phyloP scores from a whole-genome alignment of 192 early-diverging fungal genomes.

The Mortierella alpina region DNA sequence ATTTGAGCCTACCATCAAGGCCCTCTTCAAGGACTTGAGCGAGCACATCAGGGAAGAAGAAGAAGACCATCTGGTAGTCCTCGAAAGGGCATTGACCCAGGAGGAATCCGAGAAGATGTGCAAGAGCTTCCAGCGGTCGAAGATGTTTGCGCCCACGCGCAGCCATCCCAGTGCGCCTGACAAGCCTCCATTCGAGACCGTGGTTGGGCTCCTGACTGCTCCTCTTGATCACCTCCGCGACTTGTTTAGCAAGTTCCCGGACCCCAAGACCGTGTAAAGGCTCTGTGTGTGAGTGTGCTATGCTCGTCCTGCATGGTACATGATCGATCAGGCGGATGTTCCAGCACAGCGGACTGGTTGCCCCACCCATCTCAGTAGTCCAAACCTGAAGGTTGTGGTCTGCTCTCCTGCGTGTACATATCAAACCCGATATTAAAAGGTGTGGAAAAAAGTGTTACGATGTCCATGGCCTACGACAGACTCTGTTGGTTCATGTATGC shows the following conservation, averaged over 20 bases:
- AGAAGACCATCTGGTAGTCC: slow-evolving; percentile 27
- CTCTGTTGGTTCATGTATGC: too few relatives aligned
- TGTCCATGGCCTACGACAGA: too few relatives aligned
- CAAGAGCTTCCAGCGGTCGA: slow-evolving; percentile 20
- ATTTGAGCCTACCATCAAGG: slow-evolving; percentile 18
- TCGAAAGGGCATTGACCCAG: slow-evolving; percentile 8
- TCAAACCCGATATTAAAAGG: too few relatives aligned
- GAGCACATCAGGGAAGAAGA: slow-evolving; percentile 60
- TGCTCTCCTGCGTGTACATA: too few relatives aligned
- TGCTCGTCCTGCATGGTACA: too few relatives aligned
- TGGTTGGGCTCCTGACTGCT: slow-evolving; percentile 19
- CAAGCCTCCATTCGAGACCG: slow-evolving; percentile 38
- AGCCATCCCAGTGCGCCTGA: slow-evolving; percentile 24
- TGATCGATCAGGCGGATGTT: too few relatives aligned
- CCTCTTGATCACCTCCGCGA: slow-evolving; percentile 27
- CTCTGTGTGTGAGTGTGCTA: too few relatives aligned
- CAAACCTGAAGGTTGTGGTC: too few relatives aligned
- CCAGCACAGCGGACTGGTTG: too few relatives aligned
- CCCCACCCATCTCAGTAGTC: too few relatives aligned
- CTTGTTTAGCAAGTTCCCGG: slow-evolving; percentile 13
- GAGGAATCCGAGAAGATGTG: slow-evolving; percentile 1
- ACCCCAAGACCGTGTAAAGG: too few relatives aligned
- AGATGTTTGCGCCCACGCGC: slow-evolving; percentile 34
- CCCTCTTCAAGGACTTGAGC: slow-evolving; percentile 33
- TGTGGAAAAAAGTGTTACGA: too few relatives aligned